Evolutionary conservation across 331 rosid species (phyloP), one percentile per base, ranked within the genome.

Genomic region (Malus hybrid): DNA sequence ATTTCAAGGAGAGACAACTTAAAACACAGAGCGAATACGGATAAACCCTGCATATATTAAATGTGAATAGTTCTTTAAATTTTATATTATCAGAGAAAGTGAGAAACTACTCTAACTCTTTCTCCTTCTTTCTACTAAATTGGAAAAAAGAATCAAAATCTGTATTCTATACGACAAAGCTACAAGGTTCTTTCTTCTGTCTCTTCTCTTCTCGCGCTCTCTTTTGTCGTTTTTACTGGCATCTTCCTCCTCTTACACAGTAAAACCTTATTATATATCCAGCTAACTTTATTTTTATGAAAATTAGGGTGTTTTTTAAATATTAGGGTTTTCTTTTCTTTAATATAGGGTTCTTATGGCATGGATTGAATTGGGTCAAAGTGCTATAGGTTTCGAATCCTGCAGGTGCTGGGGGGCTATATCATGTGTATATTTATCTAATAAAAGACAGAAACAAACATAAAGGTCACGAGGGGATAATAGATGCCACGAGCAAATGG

Each of bases 1-100:
- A 84, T 85, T 90, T 75, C 96, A 78, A 93, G 93, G 89, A 83
- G 79, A 85, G 96, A 93, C 97, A 91, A 86, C 96, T 89, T 88
- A 46, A 73, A 90, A 80, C 92, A 83, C 92, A 86, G 82, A 83
- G 86, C 83, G 73, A 88, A 85, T 87, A 82, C 76, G 82, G 93
- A 85, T 87, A 77, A 85, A 83, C 67, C 61, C 66, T 20, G 10
- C 73, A 31, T 55, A 68, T 79, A 76, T 75, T 59, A 44, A 73
- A 39, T 42, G 60, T 42, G 60, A 7, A 32, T 61, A 27, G 6
- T 4, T 5, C 32, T 52, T 52, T 52, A 15, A 52, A 52, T 52
- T 52, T 16, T 52, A 18, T 20, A 57, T 46, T 56, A 65, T 8
- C 39, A 71, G 46, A 28, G 29, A 39, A 9, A 39, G 46, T 39